Evolutionary conservation across 1,284 basidiomycete species (phyloP), one percentile per base, ranked within the genome.

Genomic region (Rhodotorula glutinis): DNA sequence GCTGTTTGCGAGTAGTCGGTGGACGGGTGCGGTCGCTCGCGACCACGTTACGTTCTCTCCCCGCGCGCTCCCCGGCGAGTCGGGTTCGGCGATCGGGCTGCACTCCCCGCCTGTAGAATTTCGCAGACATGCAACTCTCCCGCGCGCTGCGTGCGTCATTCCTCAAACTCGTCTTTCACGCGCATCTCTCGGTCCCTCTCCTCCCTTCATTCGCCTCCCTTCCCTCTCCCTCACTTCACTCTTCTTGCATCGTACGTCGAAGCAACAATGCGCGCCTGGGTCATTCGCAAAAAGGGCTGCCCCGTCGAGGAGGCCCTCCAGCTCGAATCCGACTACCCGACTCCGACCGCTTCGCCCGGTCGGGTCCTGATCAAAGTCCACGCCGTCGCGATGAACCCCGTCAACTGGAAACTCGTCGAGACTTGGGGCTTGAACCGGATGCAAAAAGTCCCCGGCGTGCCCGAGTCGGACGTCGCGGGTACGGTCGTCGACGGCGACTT

Each of bases 401-500:
- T 72, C 23, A 61, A 54, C 2, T 72, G 53, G 53, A 72, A 72
- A 46, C 5, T 29, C 11, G 67, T 72, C 60, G 27, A 47, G 1
- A 25, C 53, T 2, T 23, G 52, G 14, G 65, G 65, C 10, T 1
- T 70, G 5, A 40, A 27, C 30, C 62, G 43, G 38, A 4, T 57
- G 0, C 51, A 54, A 23, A 66, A 58, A 23, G 30, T 38, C 5
- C 71, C 71, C 4, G 49, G 40, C 17, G 44, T 66, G 1, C 68
- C 71, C 16, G 71, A 72, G 47, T 11, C 19, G 60, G 88, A 90
- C 72, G 77, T 89, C 52, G 79, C 86, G 0, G 88, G 88, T 2
- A 78, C 83, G 2, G 78, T 89, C n/a, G 82, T 82, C 23, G 82
- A 85, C 60, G 79, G 82, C 0, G 85, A 86, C 67, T 81, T 68